Conservation (phyloP, 192 early-diverging fungal genomes). For the Haplosporangium gracile region DNA sequence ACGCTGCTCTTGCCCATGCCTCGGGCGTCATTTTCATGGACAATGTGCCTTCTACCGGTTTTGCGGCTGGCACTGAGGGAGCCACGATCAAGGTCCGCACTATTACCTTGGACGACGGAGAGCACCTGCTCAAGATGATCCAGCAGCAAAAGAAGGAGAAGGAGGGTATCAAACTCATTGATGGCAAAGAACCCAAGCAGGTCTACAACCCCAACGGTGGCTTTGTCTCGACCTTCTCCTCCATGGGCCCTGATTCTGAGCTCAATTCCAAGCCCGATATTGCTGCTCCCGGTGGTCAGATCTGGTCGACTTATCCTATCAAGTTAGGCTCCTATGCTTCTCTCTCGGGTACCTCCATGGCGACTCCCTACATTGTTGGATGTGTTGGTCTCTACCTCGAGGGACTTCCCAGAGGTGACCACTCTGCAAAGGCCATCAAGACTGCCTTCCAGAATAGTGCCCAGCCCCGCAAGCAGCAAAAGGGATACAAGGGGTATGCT, state of each 20-base stretch:
- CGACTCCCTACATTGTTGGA: constrained; percentile 69
- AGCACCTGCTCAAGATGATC: constrained; percentile 62
- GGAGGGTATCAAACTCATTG: constrained; percentile 56
- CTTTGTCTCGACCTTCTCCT: constrained; percentile 78
- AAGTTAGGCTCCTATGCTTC: constrained; percentile 66
- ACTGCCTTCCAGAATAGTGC: constrained; percentile 46
- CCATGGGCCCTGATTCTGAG: constrained; percentile 79
- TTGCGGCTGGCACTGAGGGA: constrained; percentile 32
- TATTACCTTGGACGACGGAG: constrained; percentile 66
- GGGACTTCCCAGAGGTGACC: constrained; percentile 35
- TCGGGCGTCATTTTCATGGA: constrained; percentile 78
- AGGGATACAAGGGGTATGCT: constrained; percentile 24
- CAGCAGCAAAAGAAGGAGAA: constrained; percentile 30
- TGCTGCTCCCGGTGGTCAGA: constrained; percentile 71
- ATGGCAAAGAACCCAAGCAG: constrained; percentile 62
- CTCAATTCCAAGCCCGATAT: constrained; percentile 76
- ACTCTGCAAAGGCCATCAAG: constrained; percentile 45
- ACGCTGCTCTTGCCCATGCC: constrained; percentile 71
- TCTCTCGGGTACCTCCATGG: constrained; percentile 77
- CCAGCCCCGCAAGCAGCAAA: constrained; percentile 34
- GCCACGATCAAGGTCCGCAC: constrained; percentile 69
- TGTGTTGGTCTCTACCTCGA: constrained; percentile 53
- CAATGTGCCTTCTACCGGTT: constrained; percentile 24
- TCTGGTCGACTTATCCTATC: constrained; percentile 72
- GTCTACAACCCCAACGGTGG: constrained; percentile 65